Conservation (phyloP, 2,329 filamentous ascomycete species). For the Penicillium freii region DNA sequence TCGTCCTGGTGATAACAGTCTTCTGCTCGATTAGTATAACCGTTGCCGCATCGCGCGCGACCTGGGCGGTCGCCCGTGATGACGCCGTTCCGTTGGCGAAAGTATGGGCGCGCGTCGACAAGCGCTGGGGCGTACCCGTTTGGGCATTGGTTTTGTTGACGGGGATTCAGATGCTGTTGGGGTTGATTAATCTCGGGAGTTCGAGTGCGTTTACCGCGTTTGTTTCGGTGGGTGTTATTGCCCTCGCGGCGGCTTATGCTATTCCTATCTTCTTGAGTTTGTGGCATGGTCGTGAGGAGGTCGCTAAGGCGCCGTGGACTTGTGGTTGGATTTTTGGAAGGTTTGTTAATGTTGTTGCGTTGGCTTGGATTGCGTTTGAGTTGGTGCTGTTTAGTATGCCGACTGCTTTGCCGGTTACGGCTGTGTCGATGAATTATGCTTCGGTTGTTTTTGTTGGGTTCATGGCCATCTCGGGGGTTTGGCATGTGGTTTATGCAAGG, state of each 20-base stretch:
- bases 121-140: conserved; percentile 41
- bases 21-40: conserved; percentile 57
- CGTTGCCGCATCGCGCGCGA: conserved; percentile 49
- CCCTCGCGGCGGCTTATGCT: conserved; percentile 55
- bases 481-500: conserved; percentile 53
- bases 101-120: conserved; percentile 39
- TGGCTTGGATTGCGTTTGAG: conserved; percentile 55
- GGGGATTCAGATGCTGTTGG: conserved; percentile 49
- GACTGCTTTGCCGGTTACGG: conserved; percentile 53
- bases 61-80: conserved; percentile 50
- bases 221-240: conserved; percentile 57
- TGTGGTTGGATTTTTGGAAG: conserved; percentile 46
- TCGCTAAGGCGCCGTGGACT: conserved; percentile 51
- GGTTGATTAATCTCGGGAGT: conserved; percentile 49
- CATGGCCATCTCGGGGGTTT: conserved; percentile 49
- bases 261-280: conserved; percentile 57
- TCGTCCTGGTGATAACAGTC: conserved; percentile 51
- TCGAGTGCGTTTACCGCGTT: conserved; percentile 51
- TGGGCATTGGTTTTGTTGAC: conserved; percentile 46
- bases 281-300: conserved; percentile 47
- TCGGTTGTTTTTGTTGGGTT: conserved; percentile 59
- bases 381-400: conserved; percentile 56
- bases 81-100: conserved; percentile 44
- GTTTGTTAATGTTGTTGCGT: conserved; percentile 47
- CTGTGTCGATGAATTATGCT: conserved; percentile 57